phyloP scores from a whole-genome alignment of 2,329 filamentous ascomycete species.

The Fusarium dimerum region DNA sequence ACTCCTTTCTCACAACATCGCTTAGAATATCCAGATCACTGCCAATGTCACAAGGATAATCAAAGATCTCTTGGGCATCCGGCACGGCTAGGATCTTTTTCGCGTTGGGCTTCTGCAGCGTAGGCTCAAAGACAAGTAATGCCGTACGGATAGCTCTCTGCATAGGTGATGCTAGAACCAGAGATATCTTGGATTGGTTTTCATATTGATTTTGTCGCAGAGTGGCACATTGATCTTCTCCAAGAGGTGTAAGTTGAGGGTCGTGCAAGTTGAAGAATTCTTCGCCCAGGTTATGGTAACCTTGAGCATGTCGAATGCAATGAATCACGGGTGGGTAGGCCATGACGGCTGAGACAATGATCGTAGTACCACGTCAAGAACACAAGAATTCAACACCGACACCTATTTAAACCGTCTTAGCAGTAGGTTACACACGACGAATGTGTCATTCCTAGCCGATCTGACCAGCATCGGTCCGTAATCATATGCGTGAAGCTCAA shows the following conservation, averaged over 20 bases:
- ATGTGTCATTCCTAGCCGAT: too few relatives aligned
- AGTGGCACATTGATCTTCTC: slow-evolving; percentile 14
- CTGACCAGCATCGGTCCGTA: too few relatives aligned
- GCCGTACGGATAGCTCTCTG: slow-evolving; percentile 15
- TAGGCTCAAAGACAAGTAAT: slow-evolving; percentile 8
- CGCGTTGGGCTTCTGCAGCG: slow-evolving; percentile 6
- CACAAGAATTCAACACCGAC: too few relatives aligned
- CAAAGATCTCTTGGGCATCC: slow-evolving; percentile 19
- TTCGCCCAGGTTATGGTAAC: slow-evolving; percentile 20
- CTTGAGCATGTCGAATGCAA: slow-evolving; percentile 17
- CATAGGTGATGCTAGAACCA: slow-evolving; percentile 18
- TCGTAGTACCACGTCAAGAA: too few relatives aligned
- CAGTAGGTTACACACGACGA: too few relatives aligned
- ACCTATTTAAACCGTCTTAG: too few relatives aligned
- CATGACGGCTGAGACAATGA: slow-evolving; percentile 3
- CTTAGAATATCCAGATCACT: slow-evolving; percentile 1
- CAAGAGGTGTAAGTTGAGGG: slow-evolving; percentile 18
- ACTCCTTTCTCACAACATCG: neutral
- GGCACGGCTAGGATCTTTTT: slow-evolving; percentile 14
- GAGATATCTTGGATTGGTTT: slow-evolving; percentile 18
- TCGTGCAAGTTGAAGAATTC: slow-evolving; percentile 19
- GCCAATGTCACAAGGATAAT: slow-evolving; percentile 20
- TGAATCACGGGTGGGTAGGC: slow-evolving; percentile 14
- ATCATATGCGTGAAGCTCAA: too few relatives aligned
- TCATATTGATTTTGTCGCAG: slow-evolving; percentile 16